Evolutionary conservation across 73 alveolate genomes (phyloP).

Genomic region (Stentor coeruleus): DNA sequence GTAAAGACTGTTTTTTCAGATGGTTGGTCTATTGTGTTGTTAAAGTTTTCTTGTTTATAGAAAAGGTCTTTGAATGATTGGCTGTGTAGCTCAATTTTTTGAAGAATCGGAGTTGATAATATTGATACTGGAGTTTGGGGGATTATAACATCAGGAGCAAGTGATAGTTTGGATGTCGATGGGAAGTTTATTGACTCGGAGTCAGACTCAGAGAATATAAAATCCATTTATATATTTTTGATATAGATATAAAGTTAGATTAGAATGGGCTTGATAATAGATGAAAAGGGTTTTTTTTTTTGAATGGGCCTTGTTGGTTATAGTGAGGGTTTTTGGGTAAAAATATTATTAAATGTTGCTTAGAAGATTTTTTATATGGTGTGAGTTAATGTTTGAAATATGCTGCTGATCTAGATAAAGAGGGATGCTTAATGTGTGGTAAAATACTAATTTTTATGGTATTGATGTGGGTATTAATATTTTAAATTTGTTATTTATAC

Average conservation of each 20-base stretch:
- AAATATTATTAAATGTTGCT: background rate
- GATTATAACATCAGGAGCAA: background rate
- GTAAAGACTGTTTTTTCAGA: background rate
- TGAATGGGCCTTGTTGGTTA: background rate
- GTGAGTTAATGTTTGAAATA: background rate
- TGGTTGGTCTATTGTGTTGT: background rate
- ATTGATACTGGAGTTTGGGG: background rate
- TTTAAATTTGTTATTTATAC: too few species aligned
- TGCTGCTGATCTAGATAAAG: background rate
- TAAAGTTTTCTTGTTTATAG: background rate
- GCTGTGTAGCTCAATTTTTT: background rate
- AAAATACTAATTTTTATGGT: too few species aligned
- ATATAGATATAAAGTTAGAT: too few species aligned
- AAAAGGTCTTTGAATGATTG: background rate
- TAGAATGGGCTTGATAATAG: background rate
- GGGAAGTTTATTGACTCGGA: background rate
- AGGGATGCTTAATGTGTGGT: background rate
- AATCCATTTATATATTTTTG: conserved; percentile 3
- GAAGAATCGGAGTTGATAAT: background rate
- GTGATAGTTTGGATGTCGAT: background rate
- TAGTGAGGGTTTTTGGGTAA: too few species aligned
- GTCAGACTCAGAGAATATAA: background rate
- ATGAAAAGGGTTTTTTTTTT: background rate
- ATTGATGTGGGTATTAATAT: too few species aligned
- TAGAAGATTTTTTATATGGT: background rate